Percentiles rank a stretch among this genome's conserved stretches.
These are phyloP conservation scores for Amphichorda felina DNA, from an alignment of 2,329 filamentous ascomycete species.

Conservation along the genomic window DNA sequence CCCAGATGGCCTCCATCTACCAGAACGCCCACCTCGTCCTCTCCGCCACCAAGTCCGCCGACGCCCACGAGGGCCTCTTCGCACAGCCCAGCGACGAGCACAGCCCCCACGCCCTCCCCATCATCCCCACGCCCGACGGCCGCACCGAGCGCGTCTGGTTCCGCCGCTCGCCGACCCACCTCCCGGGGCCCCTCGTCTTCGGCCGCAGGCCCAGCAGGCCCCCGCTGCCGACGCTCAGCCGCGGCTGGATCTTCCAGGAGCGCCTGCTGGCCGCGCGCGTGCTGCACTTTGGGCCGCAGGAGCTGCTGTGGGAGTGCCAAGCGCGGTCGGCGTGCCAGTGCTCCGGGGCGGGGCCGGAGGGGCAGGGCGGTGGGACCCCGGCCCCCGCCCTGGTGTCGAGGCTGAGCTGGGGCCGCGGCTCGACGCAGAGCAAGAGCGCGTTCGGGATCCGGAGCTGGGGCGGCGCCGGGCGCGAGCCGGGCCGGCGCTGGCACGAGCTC, in stretches of 20 bases:
- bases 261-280: constrained; percentile 13
- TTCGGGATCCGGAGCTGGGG: not conserved
- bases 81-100: not conserved
- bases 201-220: not conserved
- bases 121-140: not conserved
- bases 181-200: not conserved
- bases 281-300: constrained; percentile 14
- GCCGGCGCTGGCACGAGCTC: not conserved
- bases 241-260: constrained; percentile 18
- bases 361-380: not conserved
- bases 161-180: not conserved
- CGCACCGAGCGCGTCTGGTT: not conserved
- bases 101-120: not conserved
- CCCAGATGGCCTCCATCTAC: constrained; percentile 2
- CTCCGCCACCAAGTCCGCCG: not conserved
- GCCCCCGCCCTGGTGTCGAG: not conserved
- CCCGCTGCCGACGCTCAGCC: not conserved
- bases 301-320: constrained; percentile 14
- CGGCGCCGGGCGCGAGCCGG: not conserved
- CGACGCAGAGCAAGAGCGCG: not conserved
- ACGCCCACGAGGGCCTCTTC: not conserved
- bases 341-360: not conserved
- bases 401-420: not conserved
- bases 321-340: not conserved
- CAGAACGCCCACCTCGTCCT: not conserved